These are phyloP conservation scores for Alternaria sp. DNA, from an alignment of 2,329 filamentous ascomycete species.

Conservation along the genomic window DNA sequence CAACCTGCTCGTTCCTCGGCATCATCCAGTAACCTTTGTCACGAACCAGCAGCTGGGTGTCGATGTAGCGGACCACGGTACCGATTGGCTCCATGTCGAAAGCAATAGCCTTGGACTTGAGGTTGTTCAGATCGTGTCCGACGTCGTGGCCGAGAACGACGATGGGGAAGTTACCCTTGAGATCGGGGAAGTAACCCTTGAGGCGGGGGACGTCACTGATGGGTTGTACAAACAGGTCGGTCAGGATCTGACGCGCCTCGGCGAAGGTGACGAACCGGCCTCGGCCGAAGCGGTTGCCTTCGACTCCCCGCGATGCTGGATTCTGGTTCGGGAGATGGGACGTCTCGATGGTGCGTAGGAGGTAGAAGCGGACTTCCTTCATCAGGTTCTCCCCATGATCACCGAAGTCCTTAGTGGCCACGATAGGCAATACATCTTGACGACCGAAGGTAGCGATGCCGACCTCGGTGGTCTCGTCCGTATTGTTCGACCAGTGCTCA, in stretches of 20 bases:
- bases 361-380: slow-evolving; percentile 24
- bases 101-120: slow-evolving; percentile 16
- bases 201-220: slow-evolving; percentile 11
- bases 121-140: slow-evolving; percentile 25
- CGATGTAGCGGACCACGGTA: slow-evolving; percentile 26
- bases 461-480: slow-evolving; percentile 29
- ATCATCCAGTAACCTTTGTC: slow-evolving; percentile 3
- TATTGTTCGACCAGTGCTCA: slow-evolving; percentile 31
- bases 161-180: slow-evolving; percentile 23
- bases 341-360: slow-evolving; percentile 28
- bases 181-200: slow-evolving; percentile 7
- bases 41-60: slow-evolving; percentile 31
- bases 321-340: slow-evolving; percentile 22
- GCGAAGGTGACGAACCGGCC: slow-evolving; percentile 24
- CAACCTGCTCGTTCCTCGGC: slow-evolving; percentile 12
- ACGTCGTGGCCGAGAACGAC: slow-evolving; percentile 34
- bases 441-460: slow-evolving; percentile 22
- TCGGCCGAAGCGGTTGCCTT: slow-evolving; percentile 31
- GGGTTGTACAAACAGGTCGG: slow-evolving; percentile 17
- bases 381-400: slow-evolving; percentile 25
- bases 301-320: slow-evolving; percentile 10
- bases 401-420: slow-evolving; percentile 2
- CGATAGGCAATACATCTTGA: slow-evolving; percentile 1
- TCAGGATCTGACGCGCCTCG: slow-evolving; percentile 16
- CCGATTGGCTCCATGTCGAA: slow-evolving; percentile 16